A percentile compares a stretch with the other conserved stretches of the same genome.
Conservation (phyloP, 1,284 basidiomycete species). For the Microbotryum silenes-acaulis region DNA sequence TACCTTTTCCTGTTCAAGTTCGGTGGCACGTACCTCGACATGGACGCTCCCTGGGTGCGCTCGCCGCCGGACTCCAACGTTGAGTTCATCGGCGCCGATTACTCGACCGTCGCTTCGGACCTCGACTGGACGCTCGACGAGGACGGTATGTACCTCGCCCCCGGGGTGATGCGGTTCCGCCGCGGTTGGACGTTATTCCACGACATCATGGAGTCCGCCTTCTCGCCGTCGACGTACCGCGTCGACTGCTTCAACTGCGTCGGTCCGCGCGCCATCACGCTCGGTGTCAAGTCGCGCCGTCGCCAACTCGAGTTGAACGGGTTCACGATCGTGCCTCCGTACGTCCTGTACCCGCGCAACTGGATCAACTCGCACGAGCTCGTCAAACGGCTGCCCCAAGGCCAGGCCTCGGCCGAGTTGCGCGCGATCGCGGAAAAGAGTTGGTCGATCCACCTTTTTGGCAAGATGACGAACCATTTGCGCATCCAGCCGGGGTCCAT, state of each 20-base stretch:
- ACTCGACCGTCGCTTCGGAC: conserved; percentile 20
- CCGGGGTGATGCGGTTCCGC: conserved; percentile 23
- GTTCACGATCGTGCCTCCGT: conserved; percentile 19
- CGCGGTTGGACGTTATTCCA: conserved; percentile 28
- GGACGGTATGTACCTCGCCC: conserved; percentile 27
- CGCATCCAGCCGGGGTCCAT: conserved; percentile 20
- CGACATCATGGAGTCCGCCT: conserved; percentile 25
- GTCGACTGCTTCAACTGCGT: conserved; percentile 26
- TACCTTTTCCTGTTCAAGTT: conserved; percentile 28
- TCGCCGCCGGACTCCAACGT: conserved; percentile 23
- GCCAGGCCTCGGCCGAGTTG: conserved; percentile 9
- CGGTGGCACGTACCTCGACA: conserved; percentile 29
- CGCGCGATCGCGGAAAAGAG: conserved; percentile 5
- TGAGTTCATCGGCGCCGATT: conserved; percentile 26
- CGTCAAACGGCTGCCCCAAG: conserved; percentile 9
- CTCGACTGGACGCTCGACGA: conserved; percentile 31
- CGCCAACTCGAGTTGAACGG: conserved; percentile 24
- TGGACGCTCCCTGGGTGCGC: conserved; percentile 25
- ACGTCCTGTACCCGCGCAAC: conserved; percentile 21
- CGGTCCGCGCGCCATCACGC: conserved; percentile 25
- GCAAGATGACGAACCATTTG: conserved; percentile 29
- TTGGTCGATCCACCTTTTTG: conserved; percentile 27
- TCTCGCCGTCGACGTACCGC: conserved; percentile 19
- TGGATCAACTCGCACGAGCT: conserved; percentile 27
- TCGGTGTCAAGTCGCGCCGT: conserved; percentile 11